Evolutionary conservation across 2,329 filamentous ascomycete species (phyloP).

Genomic region (Fusarium austroafricanum): DNA sequence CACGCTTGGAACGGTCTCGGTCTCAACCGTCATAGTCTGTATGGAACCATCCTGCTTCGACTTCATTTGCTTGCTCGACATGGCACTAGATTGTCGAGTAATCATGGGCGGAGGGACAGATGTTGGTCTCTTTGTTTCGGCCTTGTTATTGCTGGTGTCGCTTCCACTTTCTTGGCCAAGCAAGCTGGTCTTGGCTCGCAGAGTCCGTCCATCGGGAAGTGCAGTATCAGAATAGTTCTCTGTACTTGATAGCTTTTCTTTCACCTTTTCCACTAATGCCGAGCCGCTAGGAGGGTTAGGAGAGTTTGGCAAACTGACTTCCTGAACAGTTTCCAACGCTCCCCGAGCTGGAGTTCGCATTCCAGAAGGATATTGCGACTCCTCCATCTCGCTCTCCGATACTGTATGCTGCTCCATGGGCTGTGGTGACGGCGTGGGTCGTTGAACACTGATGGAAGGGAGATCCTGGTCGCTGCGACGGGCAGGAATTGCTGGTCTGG

Average conservation of each 20-base stretch:
- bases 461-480: slow-evolving; percentile 63
- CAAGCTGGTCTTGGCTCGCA: slow-evolving; percentile 61
- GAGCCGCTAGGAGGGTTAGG: slow-evolving; percentile 64
- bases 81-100: slow-evolving; percentile 72
- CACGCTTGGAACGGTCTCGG: slow-evolving; percentile 92
- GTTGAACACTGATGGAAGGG: slow-evolving; percentile 65
- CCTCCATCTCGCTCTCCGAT: slow-evolving; percentile 66
- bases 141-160: slow-evolving; percentile 70
- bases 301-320: slow-evolving; percentile 82
- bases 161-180: slow-evolving; percentile 69
- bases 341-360: slow-evolving; percentile 71
- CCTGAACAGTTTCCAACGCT: slow-evolving; percentile 89
- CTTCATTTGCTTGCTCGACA: slow-evolving; percentile 75
- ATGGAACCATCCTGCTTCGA: slow-evolving; percentile 81
- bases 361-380: slow-evolving; percentile 60
- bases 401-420: slow-evolving; percentile 54
- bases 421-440: slow-evolving; percentile 60
- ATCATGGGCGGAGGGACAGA: slow-evolving; percentile 64
- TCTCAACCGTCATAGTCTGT: slow-evolving; percentile 96
- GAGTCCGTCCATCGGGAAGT: slow-evolving; percentile 55
- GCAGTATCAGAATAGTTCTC: slow-evolving; percentile 57
- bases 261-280: slow-evolving; percentile 62
- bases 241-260: slow-evolving; percentile 59
- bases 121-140: slow-evolving; percentile 56
- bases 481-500: slow-evolving; percentile 57